A percentile compares a stretch with the other conserved stretches of the same genome.
These are phyloP conservation scores for Hypericum perforatum DNA, from an alignment of 345 rosid species.

Conservation along the genomic window DNA sequence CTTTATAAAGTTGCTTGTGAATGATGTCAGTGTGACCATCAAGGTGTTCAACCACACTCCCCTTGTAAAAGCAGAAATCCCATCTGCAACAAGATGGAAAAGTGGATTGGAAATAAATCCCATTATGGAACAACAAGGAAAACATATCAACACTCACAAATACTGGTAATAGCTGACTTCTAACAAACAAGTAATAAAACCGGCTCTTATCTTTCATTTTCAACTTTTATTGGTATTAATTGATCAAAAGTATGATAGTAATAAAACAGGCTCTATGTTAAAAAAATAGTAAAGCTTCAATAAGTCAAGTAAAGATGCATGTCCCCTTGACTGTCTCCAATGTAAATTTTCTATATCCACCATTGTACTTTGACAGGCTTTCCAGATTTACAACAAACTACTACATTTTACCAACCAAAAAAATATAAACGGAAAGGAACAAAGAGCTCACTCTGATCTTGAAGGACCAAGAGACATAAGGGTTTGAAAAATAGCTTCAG, in stretches of 20 bases:
- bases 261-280: too few species aligned
- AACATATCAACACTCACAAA: not conserved
- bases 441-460: conserved; percentile 66
- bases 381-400: conserved; percentile 2
- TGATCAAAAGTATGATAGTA: too few species aligned
- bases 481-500: conserved; percentile 85
- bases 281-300: too few species aligned
- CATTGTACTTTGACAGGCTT: too few species aligned
- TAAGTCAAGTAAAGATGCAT: too few species aligned
- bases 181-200: too few species aligned
- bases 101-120: not conserved
- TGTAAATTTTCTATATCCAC: too few species aligned
- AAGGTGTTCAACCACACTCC: conserved; percentile 82
- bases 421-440: conserved; percentile 3
- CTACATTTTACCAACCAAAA: conserved; percentile 2
- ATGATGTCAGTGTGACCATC: conserved; percentile 91
- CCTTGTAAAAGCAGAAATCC: conserved; percentile 93
- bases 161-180: too few species aligned
- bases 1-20: conserved; percentile 72
- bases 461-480: conserved; percentile 94
- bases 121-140: not conserved
- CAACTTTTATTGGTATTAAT: too few species aligned
- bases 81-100: conserved; percentile 46
- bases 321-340: too few species aligned
- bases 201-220: too few species aligned